phyloP scores from a whole-genome alignment of 345 rosid genomes.

The Xanthoceras sorbifolium region DNA sequence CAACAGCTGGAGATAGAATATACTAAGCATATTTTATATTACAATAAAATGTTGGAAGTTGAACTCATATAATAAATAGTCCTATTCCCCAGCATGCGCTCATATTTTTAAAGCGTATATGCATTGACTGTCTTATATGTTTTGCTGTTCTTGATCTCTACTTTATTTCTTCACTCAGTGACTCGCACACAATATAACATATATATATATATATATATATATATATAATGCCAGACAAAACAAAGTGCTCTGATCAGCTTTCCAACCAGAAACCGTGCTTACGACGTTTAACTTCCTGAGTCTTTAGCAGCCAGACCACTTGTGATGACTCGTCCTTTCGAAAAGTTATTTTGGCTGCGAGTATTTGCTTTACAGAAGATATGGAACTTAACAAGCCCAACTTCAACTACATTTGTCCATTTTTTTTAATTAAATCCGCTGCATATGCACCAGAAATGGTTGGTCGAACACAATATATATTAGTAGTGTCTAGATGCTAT shows the following conservation, averaged over 20 bases:
- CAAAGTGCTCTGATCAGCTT: conserved; percentile 4
- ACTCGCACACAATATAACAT: background rate
- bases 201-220: no score
- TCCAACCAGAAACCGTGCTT: background rate
- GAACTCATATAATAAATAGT: background rate
- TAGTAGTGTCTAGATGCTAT: no score
- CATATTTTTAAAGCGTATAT: background rate
- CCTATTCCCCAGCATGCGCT: background rate
- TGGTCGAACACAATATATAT: no score
- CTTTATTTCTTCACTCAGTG: background rate
- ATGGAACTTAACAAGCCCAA: no score
- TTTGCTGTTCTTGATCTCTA: background rate
- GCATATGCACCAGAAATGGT: no score
- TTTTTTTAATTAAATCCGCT: no score
- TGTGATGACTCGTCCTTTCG: background rate
- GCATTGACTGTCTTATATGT: background rate
- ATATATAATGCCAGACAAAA: background rate
- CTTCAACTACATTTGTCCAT: no score
- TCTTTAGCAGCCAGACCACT: background rate
- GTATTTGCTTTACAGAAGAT: background rate
- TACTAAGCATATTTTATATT: background rate
- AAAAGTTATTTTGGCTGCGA: background rate
- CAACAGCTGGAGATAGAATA: background rate
- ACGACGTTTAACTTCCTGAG: background rate
- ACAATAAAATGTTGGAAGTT: no score